Percentiles rank a stretch among this genome's conserved stretches.
Evolutionary conservation across 176 grass and related monocot species (phyloP).

Genomic region (Poa annua): DNA sequence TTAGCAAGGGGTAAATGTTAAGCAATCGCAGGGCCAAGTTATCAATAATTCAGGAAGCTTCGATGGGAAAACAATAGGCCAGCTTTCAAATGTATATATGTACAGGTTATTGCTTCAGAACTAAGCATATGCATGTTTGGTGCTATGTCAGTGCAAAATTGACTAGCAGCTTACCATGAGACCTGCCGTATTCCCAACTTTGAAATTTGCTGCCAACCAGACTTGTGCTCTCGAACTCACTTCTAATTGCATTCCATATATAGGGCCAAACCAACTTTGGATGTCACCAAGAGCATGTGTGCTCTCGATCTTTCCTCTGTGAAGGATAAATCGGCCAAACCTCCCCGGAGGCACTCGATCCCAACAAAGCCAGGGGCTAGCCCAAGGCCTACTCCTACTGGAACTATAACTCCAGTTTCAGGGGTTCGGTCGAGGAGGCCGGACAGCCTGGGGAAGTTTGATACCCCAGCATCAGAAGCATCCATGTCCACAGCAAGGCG

Average conservation of each 20-base stretch:
- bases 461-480: conserved; percentile 71
- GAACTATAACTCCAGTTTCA: conserved; percentile 61
- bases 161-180: conserved; percentile 20
- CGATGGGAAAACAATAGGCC: conserved; percentile 5
- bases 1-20: not conserved
- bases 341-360: conserved; percentile 75
- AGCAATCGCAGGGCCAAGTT: not conserved
- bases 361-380: conserved; percentile 66
- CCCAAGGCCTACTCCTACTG: conserved; percentile 47
- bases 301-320: conserved; percentile 57
- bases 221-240: not conserved
- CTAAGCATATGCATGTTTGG: conserved; percentile 48
- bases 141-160: conserved; percentile 43
- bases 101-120: conserved; percentile 30
- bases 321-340: conserved; percentile 64
- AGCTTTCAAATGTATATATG: not conserved
- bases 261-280: conserved; percentile 63
- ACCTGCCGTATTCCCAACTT: conserved; percentile 5
- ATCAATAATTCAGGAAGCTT: not conserved
- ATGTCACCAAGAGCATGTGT: conserved; percentile 77
- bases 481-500: conserved; percentile 71
- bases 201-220: conserved; percentile 1
- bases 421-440: conserved; percentile 47
- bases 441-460: conserved; percentile 43
- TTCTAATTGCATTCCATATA: conserved; percentile 38